These are phyloP conservation scores for Penicillium antarcticum DNA, from an alignment of 495 filamentous ascomycete genomes.

Conservation along the genomic window DNA sequence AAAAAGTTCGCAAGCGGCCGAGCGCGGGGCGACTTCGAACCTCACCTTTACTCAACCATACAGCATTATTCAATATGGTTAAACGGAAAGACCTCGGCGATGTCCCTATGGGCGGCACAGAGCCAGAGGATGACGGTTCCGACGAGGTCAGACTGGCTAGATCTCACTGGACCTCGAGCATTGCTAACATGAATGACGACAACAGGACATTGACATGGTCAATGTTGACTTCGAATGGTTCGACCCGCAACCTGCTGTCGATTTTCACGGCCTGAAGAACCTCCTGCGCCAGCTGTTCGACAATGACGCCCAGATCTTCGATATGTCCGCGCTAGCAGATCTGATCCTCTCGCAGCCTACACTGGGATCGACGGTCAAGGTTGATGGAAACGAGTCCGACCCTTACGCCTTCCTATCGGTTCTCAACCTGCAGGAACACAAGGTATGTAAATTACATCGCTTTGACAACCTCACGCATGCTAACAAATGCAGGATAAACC, in stretches of 20 bases:
- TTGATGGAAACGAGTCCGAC: slow-evolving; percentile 89
- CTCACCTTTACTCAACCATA: slow-evolving; percentile 6
- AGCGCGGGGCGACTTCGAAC: slow-evolving; percentile 14
- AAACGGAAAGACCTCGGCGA: slow-evolving; percentile 49
- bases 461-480: not conserved
- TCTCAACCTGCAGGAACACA: slow-evolving; percentile 78
- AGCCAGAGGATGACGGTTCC: slow-evolving; percentile 32
- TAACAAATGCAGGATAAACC: slow-evolving; percentile 55
- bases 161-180: not conserved
- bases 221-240: slow-evolving; percentile 99
- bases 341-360: slow-evolving; percentile 84
- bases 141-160: slow-evolving; percentile 35
- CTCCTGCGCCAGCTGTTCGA: slow-evolving; percentile 94
- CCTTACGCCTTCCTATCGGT: slow-evolving; percentile 93
- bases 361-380: slow-evolving; percentile 92
- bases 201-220: slow-evolving; percentile 80
- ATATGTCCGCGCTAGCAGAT: slow-evolving; percentile 81
- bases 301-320: slow-evolving; percentile 75
- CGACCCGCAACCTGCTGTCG: slow-evolving; percentile 83
- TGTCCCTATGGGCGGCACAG: slow-evolving; percentile 40
- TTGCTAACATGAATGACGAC: not conserved
- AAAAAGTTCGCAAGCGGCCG: slow-evolving; percentile 29
- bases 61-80: slow-evolving; percentile 34
- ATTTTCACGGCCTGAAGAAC: slow-evolving; percentile 92
- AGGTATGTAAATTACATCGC: slow-evolving; percentile 27